A percentile compares a stretch with the other conserved stretches of the same genome.
Evolutionary conservation across 352 stramenopile genomes (phyloP).

Genomic region (Ophiocytium majus): DNA sequence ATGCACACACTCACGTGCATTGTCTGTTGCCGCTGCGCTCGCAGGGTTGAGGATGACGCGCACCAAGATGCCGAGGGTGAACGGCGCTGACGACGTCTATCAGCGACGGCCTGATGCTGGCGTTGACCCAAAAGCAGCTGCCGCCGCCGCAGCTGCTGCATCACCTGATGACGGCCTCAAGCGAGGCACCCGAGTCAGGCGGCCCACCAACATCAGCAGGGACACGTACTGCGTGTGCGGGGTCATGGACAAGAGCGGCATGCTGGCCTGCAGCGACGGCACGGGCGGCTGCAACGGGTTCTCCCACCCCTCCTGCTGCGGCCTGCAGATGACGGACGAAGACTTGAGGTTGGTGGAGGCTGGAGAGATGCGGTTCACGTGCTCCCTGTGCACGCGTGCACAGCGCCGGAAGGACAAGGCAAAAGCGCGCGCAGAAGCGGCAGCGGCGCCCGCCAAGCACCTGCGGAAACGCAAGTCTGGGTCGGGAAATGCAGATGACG

Average conservation of each 20-base stretch:
- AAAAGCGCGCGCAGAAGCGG: not conserved
- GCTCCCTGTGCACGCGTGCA: constrained; percentile 15
- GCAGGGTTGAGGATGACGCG: too few species aligned
- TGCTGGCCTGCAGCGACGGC: constrained; percentile 86
- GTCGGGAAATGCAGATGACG: not conserved
- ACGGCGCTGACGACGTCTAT: too few species aligned
- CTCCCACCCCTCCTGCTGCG: constrained; percentile 80
- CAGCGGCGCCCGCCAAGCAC: not conserved
- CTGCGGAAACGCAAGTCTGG: not conserved
- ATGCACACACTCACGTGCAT: too few species aligned
- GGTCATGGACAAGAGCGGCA: constrained; percentile 68
- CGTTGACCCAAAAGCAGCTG: too few species aligned
- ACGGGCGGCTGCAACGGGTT: constrained; percentile 80
- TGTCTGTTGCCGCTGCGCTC: too few species aligned
- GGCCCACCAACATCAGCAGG: not conserved
- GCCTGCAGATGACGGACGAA: constrained; percentile 74
- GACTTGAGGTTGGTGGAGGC: constrained; percentile 62
- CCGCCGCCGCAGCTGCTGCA: not conserved
- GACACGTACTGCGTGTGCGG: constrained; percentile 52
- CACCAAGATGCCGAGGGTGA: too few species aligned
- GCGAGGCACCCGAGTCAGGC: not conserved
- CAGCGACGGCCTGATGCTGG: too few species aligned
- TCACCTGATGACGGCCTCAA: not conserved
- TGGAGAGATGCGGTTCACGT: constrained; percentile 20
- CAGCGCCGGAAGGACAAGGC: not conserved